Percentiles rank a stretch among this genome's conserved stretches.
Evolutionary conservation across 345 rosid genomes (phyloP).

Genomic region (Chamaenerion angustifolium): DNA sequence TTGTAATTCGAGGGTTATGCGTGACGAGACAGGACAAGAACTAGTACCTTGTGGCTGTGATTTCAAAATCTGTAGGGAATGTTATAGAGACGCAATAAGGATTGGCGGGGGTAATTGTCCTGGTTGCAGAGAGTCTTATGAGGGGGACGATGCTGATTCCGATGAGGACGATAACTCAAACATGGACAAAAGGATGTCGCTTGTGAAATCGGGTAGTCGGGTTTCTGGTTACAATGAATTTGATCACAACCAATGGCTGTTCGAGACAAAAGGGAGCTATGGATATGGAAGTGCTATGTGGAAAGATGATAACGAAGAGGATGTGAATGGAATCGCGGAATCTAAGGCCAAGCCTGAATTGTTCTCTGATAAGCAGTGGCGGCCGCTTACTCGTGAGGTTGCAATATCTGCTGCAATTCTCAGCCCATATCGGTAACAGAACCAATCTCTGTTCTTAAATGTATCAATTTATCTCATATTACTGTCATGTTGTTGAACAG

Average conservation of each 20-base stretch:
- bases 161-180: slow-evolving; percentile 8
- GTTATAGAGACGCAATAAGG: slow-evolving; percentile 20
- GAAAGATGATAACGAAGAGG: slow-evolving; percentile 19
- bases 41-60: slow-evolving; percentile 33
- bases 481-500: too few relatives aligned
- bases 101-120: slow-evolving; percentile 33
- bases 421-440: slow-evolving; percentile 35
- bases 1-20: slow-evolving; percentile 24
- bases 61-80: slow-evolving; percentile 35
- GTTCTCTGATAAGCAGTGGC: slow-evolving; percentile 31
- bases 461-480: not conserved
- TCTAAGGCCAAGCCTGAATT: slow-evolving; percentile 7
- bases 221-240: slow-evolving; percentile 13
- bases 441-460: slow-evolving; percentile 1
- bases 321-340: slow-evolving; percentile 6
- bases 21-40: slow-evolving; percentile 17
- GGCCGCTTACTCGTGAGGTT: slow-evolving; percentile 32
- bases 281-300: slow-evolving; percentile 42
- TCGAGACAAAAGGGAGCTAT: slow-evolving; percentile 29
- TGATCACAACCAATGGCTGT: slow-evolving; percentile 27
- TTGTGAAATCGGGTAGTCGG: slow-evolving; percentile 10
- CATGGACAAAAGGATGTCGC: slow-evolving; percentile 17
- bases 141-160: slow-evolving; percentile 12
- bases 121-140: slow-evolving; percentile 34
- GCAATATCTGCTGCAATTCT: slow-evolving; percentile 29